These are phyloP conservation scores for Phytophthora pluvialis DNA, from an alignment of 352 stramenopile species.

Conservation along the genomic window DNA sequence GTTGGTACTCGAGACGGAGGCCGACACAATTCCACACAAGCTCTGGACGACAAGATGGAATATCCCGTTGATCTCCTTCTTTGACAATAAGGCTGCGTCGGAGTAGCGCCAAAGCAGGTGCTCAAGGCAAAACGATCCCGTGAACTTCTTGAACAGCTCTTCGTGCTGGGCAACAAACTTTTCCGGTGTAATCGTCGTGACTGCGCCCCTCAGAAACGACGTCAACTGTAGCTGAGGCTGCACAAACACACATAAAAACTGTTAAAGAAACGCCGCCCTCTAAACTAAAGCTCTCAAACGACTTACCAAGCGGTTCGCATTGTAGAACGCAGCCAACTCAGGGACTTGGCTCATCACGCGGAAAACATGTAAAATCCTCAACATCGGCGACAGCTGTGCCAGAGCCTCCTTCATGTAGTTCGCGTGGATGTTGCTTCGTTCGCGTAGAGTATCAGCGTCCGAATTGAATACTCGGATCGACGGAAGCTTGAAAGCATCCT, in stretches of 20 bases:
- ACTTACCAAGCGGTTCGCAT: constrained; percentile 74
- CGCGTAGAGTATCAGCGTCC: constrained; percentile 61
- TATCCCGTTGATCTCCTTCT: constrained; percentile 85
- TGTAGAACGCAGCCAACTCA: constrained; percentile 79
- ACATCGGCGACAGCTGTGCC: constrained; percentile 66
- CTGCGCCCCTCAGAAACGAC: constrained; percentile 71
- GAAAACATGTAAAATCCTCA: constrained; percentile 78
- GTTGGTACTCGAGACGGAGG: constrained; percentile 66
- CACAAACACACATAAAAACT: constrained; percentile 9
- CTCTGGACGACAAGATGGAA: constrained; percentile 83
- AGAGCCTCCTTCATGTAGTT: constrained; percentile 78
- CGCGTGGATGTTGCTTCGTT: constrained; percentile 68
- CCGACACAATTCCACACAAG: constrained; percentile 70
- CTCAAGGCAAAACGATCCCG: constrained; percentile 76
- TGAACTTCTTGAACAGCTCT: constrained; percentile 84
- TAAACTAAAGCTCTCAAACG: neutral
- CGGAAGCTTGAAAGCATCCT: constrained; percentile 55
- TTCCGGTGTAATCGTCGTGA: constrained; percentile 74
- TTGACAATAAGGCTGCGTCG: constrained; percentile 69
- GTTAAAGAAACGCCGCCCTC: neutral
- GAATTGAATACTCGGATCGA: constrained; percentile 79
- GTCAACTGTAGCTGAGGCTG: constrained; percentile 80
- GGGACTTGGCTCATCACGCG: constrained; percentile 76
- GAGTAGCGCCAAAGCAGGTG: constrained; percentile 78
- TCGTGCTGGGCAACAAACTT: constrained; percentile 79